Evolutionary conservation across 2,329 filamentous ascomycete genomes (phyloP), one percentile per base, ranked within the genome.

Genomic region (Pyricularia sp.): DNA sequence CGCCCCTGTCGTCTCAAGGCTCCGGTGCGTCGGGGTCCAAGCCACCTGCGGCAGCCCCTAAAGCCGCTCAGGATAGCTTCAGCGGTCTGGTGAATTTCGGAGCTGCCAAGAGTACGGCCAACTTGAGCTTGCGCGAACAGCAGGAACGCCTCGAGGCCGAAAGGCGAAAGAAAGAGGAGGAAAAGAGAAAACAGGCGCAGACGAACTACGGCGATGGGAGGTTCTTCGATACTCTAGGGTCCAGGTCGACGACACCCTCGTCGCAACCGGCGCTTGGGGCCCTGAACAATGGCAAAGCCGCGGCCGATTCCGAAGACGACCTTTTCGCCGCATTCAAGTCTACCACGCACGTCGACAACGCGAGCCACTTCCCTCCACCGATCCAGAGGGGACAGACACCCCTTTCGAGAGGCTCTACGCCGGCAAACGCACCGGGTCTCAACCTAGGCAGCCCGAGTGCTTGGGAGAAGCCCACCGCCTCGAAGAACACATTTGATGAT

Each of bases 101-200:
- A 65, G 79, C 85, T 33, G 80, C 84, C 67, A 89, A 89, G 77
- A 79, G 80, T 68, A 86, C 85, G 33, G 90, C 88, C 77, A 95
- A 91, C 72, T 82, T 97, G 20, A 90, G 88, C 71, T 80, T 97
- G 72, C 87, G 91, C 72, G 92, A 97, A 78, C 90, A 93, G 74
- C 92, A 92, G 78, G 86, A 88, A 71, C 87, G 86, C 70, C 78
- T 90, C 55, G 85, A 88, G 72, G 85, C 83, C 4, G 87, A 90
- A 78, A 92, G 88, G 79, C 83, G 85, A 42, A 87, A 82, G 76
- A 92, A 94, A 77, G 91, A 93, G 70, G 90, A 90, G 70, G 90
- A 94, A 76, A 86, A 87, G 75, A 86, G 85, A 74, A 90, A 85
- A 74, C 87, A 89, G 76, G 86, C 89, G 74, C 92, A 95, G 72